Evolutionary conservation across 352 stramenopile species (phyloP), one percentile per base, ranked within the genome.

Genomic region (Albugo laibachii): DNA sequence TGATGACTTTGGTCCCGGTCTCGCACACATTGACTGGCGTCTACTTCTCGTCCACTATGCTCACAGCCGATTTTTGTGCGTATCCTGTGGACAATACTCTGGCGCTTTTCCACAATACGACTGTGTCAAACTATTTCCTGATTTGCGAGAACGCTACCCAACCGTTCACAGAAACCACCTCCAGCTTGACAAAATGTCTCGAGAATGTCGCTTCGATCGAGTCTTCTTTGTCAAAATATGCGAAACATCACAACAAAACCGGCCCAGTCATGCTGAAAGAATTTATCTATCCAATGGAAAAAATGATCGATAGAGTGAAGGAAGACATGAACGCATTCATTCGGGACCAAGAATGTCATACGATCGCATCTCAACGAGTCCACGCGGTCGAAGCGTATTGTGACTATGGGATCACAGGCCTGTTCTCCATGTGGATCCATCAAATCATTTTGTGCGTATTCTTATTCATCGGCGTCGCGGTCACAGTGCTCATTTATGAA

Each of bases 401-500:
- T 53, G 75, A 80, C 58, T 85, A 76, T 55, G 72, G 76, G 44
- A 80, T 88, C 53, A 58, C 85, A 37, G 76, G 76, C 18, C 78
- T 88, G 52, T 83, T 84, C 47, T 83, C 72, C 13, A 80, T 88
- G 70, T 88, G 76, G 76, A 65, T 82, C 42, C 76, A 88, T 49
- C 76, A 88, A 62, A 70, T 88, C 34, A 47, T 84, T 46, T 50
- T 88, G 11, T 88, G 76, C 45, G 44, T 81, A n/a, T 62, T 83
- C 27, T 56, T 88, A 2, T 84, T 85, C 50, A 63, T 83, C 42
- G 69, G 66, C 54, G 63, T 85, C 41, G 48, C 85, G 37, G 65
- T 72, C 36, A 69, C 69, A 12, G 73, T 85, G 46, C 57, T 84
- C 24, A 70, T 85, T 13, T 88, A 84, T 59, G 66, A 88, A 58